A percentile compares a stretch with the other conserved stretches of the same genome.
Conservation (phyloP, 129 eudicot genomes). For the Chrysanthemum lavandulifolium region DNA sequence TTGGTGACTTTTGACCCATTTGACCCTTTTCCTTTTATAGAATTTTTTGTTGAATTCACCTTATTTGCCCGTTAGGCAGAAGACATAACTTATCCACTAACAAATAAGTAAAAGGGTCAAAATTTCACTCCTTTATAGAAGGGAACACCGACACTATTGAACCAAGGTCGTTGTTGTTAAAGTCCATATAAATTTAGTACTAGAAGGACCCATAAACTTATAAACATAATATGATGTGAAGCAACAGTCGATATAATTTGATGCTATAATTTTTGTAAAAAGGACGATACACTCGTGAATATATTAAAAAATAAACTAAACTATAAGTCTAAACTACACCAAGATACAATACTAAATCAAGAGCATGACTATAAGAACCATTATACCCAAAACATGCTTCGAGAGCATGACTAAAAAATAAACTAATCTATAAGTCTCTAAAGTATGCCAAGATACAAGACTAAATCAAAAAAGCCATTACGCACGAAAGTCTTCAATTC, state of each 20-base stretch:
- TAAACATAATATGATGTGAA: slow-evolving; percentile 1
- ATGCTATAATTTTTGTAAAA: neutral
- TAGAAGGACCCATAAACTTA: neutral
- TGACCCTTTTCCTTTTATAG: neutral
- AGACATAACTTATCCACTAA: neutral
- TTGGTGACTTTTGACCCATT: neutral
- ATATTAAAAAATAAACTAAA: no score
- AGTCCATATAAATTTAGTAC: neutral
- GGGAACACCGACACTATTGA: neutral
- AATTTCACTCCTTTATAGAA: neutral
- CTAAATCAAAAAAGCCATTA: no score
- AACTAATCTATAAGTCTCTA: no score
- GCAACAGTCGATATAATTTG: neutral
- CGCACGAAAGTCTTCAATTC: no score
- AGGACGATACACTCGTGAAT: no score
- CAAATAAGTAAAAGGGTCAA: neutral
- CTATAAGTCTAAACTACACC: no score
- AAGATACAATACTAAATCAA: no score
- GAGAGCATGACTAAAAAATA: no score
- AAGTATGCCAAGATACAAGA: no score
- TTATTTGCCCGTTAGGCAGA: neutral
- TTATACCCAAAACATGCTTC: no score
- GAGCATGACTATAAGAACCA: no score
- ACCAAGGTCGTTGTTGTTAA: neutral
- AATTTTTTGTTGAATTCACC: neutral